Evolutionary conservation across 768 basidiomycete species (phyloP), one percentile per base, ranked within the genome.

Genomic region (Saitozyma podzolica): DNA sequence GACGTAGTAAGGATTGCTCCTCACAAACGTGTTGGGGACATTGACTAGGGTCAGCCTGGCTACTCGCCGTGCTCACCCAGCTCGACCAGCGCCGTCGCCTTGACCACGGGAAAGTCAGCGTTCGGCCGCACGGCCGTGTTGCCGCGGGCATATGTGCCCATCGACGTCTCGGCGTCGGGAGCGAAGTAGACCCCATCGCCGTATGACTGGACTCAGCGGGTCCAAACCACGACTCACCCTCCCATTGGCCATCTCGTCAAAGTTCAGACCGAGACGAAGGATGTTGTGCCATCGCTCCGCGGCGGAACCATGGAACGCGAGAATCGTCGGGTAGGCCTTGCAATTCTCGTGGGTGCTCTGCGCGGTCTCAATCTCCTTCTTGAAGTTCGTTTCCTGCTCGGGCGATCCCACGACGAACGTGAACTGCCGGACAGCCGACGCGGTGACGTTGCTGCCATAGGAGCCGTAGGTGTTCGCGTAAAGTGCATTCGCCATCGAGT

Each of bases 181-280:
- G 71, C 71, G 47, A 73, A 73, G 58, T 73, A 73, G 6, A 73
- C 71, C 0, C 71, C 71, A 41, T 73, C 39, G 5, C 71, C 71
- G 47, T 69, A 68, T 39, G 64, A 64, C 61, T 71, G 16, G 10
- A 47, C 54, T 29, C 29, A 29, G 14, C 49, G 29, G n/a, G 11
- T 19, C 17, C 9, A 16, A 53, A 3, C 29, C 9, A 14, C 11
- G 13, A 61, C 66, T 59, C 29, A 68, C 70, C 52, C 71, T 56
- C 6, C 20, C 71, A 57, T 64, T 63, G 8, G 58, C 63, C 17
- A 55, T 58, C 11, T 73, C 71, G 4, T 29, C 17, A 50, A 65
- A 73, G 54, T 73, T 68, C 39, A 73, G 56, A 8, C 71, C 71
- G 0, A 56, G 64, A 9, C 71, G 37, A 1, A 73, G 64, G 37